These are phyloP conservation scores for Orychophragmus violaceus DNA, from an alignment of 345 rosid genomes.

Conservation along the genomic window DNA sequence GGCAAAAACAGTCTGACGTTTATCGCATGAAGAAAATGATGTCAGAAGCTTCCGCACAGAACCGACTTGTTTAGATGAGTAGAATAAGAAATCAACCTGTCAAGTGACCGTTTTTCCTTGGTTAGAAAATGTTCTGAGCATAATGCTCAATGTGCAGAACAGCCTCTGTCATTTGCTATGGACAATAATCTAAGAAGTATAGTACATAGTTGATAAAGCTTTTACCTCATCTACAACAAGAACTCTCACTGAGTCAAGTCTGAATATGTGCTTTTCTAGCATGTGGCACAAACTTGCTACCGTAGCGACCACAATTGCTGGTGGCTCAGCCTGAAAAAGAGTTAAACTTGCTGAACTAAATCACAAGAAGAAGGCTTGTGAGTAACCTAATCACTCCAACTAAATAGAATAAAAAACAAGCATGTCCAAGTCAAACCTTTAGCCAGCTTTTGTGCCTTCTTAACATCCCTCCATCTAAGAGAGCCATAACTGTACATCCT, in stretches of 20 bases:
- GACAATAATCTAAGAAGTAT: background rate
- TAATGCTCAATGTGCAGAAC: background rate
- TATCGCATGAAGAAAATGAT: constrained; percentile 59
- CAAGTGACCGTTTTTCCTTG: constrained; percentile 8
- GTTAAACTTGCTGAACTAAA: background rate
- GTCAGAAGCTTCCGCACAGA: constrained; percentile 74
- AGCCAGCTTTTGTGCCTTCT: constrained; percentile 89
- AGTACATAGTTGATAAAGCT: background rate
- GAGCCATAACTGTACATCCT: constrained; percentile 73
- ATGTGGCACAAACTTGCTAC: constrained; percentile 75
- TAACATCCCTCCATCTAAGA: constrained; percentile 80
- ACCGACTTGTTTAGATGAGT: constrained; percentile 78
- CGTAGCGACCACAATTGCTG: constrained; percentile 77
- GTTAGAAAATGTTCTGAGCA: background rate
- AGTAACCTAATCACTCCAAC: background rate
- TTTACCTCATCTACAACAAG: constrained; percentile 91
- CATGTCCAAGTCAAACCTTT: constrained; percentile 40
- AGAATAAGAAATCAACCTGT: constrained; percentile 91
- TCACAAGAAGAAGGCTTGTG: background rate
- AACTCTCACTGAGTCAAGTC: constrained; percentile 60
- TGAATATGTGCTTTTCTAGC: constrained; percentile 69
- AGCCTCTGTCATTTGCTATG: background rate
- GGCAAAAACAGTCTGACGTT: constrained; percentile 81
- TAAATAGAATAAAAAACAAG: background rate
- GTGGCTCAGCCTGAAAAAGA: constrained; percentile 85